Percentiles rank a stretch among this genome's conserved stretches.
Evolutionary conservation across 164 flowering plant genomes (phyloP).

Genomic region (Magnolia kwangsiensis): DNA sequence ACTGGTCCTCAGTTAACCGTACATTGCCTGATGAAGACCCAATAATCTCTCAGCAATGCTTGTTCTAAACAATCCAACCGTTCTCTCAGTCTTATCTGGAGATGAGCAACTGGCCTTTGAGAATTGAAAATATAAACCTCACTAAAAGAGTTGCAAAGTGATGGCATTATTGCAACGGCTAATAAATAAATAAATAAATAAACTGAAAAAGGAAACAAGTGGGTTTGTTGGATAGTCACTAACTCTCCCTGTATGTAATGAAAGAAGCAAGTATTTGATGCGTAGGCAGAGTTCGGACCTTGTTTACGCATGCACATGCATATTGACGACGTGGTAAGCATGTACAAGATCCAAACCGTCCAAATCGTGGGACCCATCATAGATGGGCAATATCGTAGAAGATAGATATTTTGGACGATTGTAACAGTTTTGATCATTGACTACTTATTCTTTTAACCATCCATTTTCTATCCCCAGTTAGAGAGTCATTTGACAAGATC

Average conservation of each 20-base stretch:
- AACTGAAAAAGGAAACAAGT: background rate
- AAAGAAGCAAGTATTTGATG: background rate
- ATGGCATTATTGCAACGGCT: background rate
- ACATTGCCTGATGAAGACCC: background rate
- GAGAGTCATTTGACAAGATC: too few relatives aligned
- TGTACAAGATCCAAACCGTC: too few relatives aligned
- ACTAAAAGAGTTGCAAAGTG: background rate
- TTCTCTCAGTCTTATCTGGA: background rate
- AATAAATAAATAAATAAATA: background rate
- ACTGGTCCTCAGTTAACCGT: background rate
- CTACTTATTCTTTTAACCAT: background rate
- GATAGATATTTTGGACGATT: too few relatives aligned
- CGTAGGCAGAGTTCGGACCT: background rate
- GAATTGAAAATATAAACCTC: background rate
- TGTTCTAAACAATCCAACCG: background rate
- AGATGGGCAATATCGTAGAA: too few relatives aligned
- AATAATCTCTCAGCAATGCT: background rate
- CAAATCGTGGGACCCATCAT: too few relatives aligned
- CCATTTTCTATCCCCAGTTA: background rate
- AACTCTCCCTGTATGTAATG: background rate
- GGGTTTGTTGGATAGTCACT: background rate
- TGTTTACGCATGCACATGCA: too few relatives aligned
- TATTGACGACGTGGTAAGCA: too few relatives aligned
- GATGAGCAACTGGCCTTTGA: background rate
- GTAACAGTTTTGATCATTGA: too few relatives aligned